Evolutionary conservation across 2,329 filamentous ascomycete species (phyloP).

Genomic region (Fusarium sp.): DNA sequence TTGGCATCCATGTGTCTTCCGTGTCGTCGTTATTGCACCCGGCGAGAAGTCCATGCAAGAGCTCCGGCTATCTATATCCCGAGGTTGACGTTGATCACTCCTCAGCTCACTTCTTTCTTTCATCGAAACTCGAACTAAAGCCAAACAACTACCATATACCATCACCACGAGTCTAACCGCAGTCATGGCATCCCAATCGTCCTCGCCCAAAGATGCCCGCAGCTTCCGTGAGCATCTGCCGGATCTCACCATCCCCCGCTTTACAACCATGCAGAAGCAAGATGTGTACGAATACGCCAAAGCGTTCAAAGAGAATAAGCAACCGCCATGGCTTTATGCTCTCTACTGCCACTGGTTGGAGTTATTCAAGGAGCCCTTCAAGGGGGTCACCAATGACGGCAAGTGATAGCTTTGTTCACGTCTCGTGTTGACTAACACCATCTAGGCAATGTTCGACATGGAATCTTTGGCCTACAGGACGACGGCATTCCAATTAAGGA

Average conservation of each 20-base stretch:
- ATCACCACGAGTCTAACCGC: not conserved
- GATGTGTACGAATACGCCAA: conserved; percentile 72
- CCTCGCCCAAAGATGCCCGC: not conserved
- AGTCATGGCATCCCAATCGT: not conserved
- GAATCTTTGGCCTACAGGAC: conserved; percentile 70
- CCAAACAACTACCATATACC: not conserved
- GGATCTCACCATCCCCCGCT: conserved; percentile 71
- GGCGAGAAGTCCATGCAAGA: not conserved
- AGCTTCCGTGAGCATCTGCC: conserved; percentile 67
- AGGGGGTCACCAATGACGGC: not conserved
- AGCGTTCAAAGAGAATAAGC: conserved; percentile 38
- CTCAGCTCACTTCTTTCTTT: not conserved
- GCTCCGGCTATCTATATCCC: not conserved
- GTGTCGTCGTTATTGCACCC: not conserved
- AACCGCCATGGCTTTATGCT: not conserved
- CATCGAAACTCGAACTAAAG: not conserved
- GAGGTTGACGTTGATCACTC: not conserved
- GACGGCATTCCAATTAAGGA: conserved; percentile 69
- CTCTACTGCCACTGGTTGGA: not conserved
- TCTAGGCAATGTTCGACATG: conserved; percentile 46
- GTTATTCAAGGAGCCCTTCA: not conserved
- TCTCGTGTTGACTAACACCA: not conserved
- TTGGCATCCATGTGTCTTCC: not conserved
- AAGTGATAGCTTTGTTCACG: not conserved
- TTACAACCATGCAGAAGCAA: conserved; percentile 70